phyloP scores from a whole-genome alignment of 1,284 basidiomycete genomes.

The Rhodotorula sp. region DNA sequence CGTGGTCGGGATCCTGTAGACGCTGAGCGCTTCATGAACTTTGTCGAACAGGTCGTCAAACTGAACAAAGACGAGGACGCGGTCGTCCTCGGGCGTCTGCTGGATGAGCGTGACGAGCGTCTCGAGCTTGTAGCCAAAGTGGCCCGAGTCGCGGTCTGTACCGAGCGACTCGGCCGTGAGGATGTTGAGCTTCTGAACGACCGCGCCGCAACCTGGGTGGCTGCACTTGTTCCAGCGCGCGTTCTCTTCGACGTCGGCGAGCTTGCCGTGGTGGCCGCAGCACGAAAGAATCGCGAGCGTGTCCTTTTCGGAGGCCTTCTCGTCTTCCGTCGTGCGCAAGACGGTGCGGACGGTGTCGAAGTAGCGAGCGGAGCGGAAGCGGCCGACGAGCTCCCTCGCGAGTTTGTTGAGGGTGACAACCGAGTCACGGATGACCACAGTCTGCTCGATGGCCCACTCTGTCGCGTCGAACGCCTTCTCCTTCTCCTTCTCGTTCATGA shows the following conservation, averaged over 20 bases:
- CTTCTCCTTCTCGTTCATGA: background rate
- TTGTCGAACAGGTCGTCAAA: conserved; percentile 90
- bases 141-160: conserved; percentile 75
- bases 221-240: conserved; percentile 16
- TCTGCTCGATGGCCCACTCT: conserved; percentile 2
- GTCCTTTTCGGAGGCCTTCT: conserved; percentile 52
- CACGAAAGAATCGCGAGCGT: conserved; percentile 74
- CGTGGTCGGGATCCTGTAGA: conserved; percentile 70
- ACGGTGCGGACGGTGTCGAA: conserved; percentile 85
- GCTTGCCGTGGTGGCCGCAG: conserved; percentile 82
- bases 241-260: conserved; percentile 62
- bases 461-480: background rate
- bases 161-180: conserved; percentile 78
- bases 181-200: conserved; percentile 63
- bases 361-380: conserved; percentile 81
- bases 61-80: conserved; percentile 87
- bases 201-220: conserved; percentile 17
- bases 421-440: conserved; percentile 9
- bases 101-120: conserved; percentile 75
- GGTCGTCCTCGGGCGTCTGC: conserved; percentile 68
- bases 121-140: conserved; percentile 84
- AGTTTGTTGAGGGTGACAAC: conserved; percentile 65
- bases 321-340: conserved; percentile 56
- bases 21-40: conserved; percentile 73
- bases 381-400: conserved; percentile 80